Conservation (phyloP, 2,329 filamentous ascomycete species). For the Neofusicoccum umdonicola region DNA sequence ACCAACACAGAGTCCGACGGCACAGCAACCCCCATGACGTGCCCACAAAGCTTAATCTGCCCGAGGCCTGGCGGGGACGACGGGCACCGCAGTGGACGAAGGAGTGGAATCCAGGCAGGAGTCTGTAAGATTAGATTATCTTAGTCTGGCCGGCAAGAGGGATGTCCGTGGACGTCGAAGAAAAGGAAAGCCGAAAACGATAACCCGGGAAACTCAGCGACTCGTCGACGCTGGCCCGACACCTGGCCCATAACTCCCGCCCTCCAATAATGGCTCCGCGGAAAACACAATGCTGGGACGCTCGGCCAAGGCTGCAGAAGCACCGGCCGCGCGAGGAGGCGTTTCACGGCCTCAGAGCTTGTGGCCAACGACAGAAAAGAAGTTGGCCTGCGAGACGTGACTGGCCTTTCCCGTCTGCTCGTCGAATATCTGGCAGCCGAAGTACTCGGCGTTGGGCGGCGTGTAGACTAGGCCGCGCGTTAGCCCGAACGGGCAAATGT, state of each 20-base stretch:
- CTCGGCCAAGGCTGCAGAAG: not conserved
- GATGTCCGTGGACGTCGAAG: not conserved
- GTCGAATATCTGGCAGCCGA: conserved; percentile 80
- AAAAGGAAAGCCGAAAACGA: conserved; percentile 2
- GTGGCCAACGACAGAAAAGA: conserved; percentile 61
- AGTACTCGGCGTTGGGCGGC: conserved; percentile 80
- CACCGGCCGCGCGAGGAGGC: not conserved
- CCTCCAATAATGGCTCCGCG: not conserved
- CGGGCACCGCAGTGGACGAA: not conserved
- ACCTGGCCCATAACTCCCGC: not conserved
- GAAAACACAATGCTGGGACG: not conserved
- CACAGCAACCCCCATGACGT: not conserved
- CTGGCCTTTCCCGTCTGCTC: conserved; percentile 70
- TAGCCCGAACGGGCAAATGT: not conserved
- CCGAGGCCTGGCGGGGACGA: not conserved
- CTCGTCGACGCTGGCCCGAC: not conserved
- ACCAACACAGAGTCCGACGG: not conserved
- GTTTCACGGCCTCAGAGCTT: conserved; percentile 22
- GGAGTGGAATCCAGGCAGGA: not conserved
- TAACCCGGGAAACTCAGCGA: not conserved
- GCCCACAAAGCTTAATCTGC: not conserved
- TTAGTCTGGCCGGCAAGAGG: not conserved
- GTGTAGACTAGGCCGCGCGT: conserved; percentile 62
- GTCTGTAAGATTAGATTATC: not conserved
- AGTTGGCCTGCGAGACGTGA: conserved; percentile 68